Conservation (phyloP, 2,329 filamentous ascomycete species). For the Pseudogymnoascus sp. region DNA sequence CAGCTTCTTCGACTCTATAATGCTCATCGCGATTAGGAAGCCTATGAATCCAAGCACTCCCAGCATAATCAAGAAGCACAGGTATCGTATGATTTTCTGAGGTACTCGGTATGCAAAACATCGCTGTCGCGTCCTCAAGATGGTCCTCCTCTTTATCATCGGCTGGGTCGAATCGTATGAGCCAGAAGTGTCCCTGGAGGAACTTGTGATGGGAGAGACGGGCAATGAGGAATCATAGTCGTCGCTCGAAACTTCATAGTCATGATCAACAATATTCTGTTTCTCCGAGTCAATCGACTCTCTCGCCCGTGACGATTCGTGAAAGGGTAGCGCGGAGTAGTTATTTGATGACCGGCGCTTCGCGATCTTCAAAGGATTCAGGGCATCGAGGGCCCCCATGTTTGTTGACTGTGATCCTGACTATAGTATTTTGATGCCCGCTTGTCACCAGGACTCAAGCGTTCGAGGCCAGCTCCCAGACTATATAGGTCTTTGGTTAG, state of each 20-base stretch:
- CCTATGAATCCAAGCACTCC: slow-evolving; percentile 70
- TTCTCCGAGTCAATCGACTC: slow-evolving; percentile 23
- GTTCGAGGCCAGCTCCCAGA: slow-evolving; percentile 1
- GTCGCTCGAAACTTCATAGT: slow-evolving; percentile 39
- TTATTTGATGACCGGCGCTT: slow-evolving; percentile 23
- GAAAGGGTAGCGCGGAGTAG: slow-evolving; percentile 14
- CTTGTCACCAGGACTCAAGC: slow-evolving; percentile 3
- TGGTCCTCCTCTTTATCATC: slow-evolving; percentile 19
- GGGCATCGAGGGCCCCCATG: slow-evolving; percentile 42
- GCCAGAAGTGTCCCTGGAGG: slow-evolving; percentile 24
- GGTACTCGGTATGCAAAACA: slow-evolving; percentile 39
- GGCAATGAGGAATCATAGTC: slow-evolving; percentile 34
- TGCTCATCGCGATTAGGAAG: slow-evolving; percentile 64
- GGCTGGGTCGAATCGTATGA: slow-evolving; percentile 25
- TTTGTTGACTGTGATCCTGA: slow-evolving; percentile 12
- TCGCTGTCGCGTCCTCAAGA: slow-evolving; percentile 4
- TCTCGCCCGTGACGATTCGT: slow-evolving; percentile 10
- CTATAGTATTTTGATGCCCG: neutral
- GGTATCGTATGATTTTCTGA: slow-evolving; percentile 65
- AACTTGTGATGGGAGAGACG: slow-evolving; percentile 19
- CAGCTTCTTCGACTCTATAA: slow-evolving; percentile 56
- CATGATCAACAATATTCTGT: slow-evolving; percentile 12
- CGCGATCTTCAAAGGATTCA: slow-evolving; percentile 33
- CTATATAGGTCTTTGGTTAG: slow-evolving; percentile 3
- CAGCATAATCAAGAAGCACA: slow-evolving; percentile 63